These are phyloP conservation scores for Metschnikowia shivogae DNA, from an alignment of 805 yeast genomes.

Conservation along the genomic window DNA sequence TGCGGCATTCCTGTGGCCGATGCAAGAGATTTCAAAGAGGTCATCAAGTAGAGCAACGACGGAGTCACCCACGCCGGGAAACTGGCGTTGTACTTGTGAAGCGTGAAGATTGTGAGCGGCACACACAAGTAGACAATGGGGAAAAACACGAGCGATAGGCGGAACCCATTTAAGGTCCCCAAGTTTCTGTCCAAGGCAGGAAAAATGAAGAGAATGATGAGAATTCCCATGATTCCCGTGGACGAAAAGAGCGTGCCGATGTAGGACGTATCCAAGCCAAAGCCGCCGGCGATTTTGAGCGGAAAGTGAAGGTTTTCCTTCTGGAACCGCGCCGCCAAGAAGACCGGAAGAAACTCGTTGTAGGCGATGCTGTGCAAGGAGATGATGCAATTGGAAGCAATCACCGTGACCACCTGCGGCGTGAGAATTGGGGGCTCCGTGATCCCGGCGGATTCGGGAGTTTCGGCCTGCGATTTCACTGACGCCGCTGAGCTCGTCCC, in stretches of 20 bases:
- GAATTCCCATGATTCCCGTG: slow-evolving; percentile 35
- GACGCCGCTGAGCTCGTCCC: background rate
- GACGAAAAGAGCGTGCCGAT: slow-evolving; percentile 35
- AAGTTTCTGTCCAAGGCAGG: slow-evolving; percentile 32
- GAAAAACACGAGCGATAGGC: slow-evolving; percentile 30
- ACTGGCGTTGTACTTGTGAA: slow-evolving; percentile 21
- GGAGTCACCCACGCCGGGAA: slow-evolving; percentile 31
- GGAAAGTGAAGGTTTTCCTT: slow-evolving; percentile 29
- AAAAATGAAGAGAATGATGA: slow-evolving; percentile 28
- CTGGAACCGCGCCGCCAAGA: slow-evolving; percentile 29
- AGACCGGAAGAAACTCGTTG: slow-evolving; percentile 36
- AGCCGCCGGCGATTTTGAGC: slow-evolving; percentile 34
- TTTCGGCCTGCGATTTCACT: background rate
- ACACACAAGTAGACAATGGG: slow-evolving; percentile 30
- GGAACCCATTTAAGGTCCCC: slow-evolving; percentile 28
- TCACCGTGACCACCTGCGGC: slow-evolving; percentile 28
- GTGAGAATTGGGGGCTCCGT: slow-evolving; percentile 18
- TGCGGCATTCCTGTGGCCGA: slow-evolving; percentile 36
- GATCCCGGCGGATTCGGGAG: background rate
- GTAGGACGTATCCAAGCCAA: slow-evolving; percentile 28
- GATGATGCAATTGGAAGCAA: slow-evolving; percentile 31
- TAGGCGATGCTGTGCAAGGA: slow-evolving; percentile 32
- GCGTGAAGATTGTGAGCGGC: slow-evolving; percentile 32
- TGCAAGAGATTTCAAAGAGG: slow-evolving; percentile 31
- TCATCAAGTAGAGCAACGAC: slow-evolving; percentile 24